Evolutionary conservation across 2,329 filamentous ascomycete species (phyloP), one percentile per base, ranked within the genome.

Genomic region (Ilyonectria mors-panacis): DNA sequence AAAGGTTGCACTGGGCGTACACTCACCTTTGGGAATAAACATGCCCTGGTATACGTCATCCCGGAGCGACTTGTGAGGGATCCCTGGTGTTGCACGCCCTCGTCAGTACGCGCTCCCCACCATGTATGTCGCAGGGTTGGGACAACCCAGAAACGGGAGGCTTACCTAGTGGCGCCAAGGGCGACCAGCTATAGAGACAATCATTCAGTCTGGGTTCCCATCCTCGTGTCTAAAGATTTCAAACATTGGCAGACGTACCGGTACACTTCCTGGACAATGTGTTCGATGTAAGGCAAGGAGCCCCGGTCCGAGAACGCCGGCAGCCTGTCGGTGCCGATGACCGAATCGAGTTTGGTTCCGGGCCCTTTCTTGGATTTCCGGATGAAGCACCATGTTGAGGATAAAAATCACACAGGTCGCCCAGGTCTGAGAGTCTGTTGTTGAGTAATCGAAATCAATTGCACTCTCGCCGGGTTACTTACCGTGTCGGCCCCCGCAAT

Each of bases 31-130:
- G 13, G 87, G 87, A 66, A 91, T 88, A 68, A 85, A 84, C 80
- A 88, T 87, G 54, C 84, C 87, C 26, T 85, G 80, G 71, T 89
- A 91, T 33, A 85, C 78, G 70, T 91, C 88, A 65, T 90, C 87
- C 59, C 85, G 76, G 3, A 85, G 81, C 13, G 86, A 82, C 66
- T 81, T 84, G 76, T 90, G 88, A 10, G 88, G 88, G 58, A 90
- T 87, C 6, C 77, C 77, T 77, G 51, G 44, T 48, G 26, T 37
- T 47, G 30, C 28, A 13, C 37, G 54, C 37, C 30, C 50, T 44
- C 30, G 53, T 74, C 50, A 74, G 62, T 56, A 53, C 13, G 10
- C 59, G n/a, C 39, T n/a, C 6, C 39, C 39, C 39, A 42, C 39
- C 39, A 42, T 19, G 13, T 26, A 35, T 13, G n/a, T 35, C 62